Percentiles rank a stretch among this genome's conserved stretches.
phyloP scores from a whole-genome alignment of 2,329 filamentous ascomycete species.

The Hypoxylon sp. region DNA sequence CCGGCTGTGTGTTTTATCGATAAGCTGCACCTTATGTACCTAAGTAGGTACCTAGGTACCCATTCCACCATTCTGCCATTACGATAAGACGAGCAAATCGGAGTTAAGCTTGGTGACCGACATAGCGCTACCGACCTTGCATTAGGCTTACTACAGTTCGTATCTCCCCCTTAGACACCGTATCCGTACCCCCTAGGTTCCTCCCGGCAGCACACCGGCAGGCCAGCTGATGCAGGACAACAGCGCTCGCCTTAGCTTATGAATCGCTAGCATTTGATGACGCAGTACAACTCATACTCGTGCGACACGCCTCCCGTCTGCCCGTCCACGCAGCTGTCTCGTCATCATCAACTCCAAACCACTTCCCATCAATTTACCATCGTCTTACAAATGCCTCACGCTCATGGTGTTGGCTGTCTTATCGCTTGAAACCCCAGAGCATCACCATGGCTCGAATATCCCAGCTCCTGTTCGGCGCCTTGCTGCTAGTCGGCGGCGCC shows the following conservation, averaged over 20 bases:
- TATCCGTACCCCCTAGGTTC: too few species aligned
- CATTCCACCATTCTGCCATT: too few species aligned
- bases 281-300: constrained; percentile 36
- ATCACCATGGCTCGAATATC: constrained; percentile 50
- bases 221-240: constrained; percentile 16
- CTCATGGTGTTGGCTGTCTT: constrained; percentile 33
- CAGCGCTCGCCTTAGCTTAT: not conserved
- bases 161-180: too few species aligned
- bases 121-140: too few species aligned
- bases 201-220: constrained; percentile 6
- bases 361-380: constrained; percentile 9
- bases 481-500: constrained; percentile 47
- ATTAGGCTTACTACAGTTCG: too few species aligned
- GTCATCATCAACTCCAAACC: constrained; percentile 12
- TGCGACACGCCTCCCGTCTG: constrained; percentile 6
- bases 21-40: too few species aligned
- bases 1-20: too few species aligned
- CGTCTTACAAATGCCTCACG: constrained; percentile 1
- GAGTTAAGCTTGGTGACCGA: not conserved
- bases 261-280: constrained; percentile 31
- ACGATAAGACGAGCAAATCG: too few species aligned
- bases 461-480: constrained; percentile 44
- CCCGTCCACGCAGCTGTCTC: not conserved
- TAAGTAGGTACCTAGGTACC: too few species aligned
- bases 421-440: constrained; percentile 30